Conservation (phyloP, 2,329 filamentous ascomycete species). For the Penicillium verrucosum region DNA sequence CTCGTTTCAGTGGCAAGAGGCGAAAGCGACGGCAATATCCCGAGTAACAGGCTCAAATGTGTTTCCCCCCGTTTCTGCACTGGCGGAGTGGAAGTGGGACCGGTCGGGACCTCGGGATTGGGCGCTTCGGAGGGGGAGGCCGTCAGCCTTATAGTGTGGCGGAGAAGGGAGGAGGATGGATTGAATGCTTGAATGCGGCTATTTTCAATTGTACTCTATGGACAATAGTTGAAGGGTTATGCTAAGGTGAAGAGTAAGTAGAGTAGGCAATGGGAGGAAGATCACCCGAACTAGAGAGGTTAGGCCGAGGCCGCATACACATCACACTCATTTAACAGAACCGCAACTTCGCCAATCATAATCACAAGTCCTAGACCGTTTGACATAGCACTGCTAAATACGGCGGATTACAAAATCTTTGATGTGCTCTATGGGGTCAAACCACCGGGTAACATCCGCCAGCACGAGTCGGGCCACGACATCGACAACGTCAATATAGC, state of each 20-base stretch:
- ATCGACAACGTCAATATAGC: too few species aligned
- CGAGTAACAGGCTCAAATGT: slow-evolving; percentile 5
- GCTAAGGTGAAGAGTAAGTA: background rate
- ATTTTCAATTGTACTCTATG: slow-evolving; percentile 1
- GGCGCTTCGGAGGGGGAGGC: slow-evolving; percentile 17
- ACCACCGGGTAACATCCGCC: too few species aligned
- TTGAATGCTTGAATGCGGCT: background rate
- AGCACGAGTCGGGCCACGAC: too few species aligned
- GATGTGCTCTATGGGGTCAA: too few species aligned
- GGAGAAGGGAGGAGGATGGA: background rate
- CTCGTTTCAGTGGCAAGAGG: background rate
- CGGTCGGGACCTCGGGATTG: slow-evolving; percentile 19
- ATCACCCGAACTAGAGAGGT: background rate
- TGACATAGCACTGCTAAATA: too few species aligned
- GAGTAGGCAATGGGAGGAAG: background rate
- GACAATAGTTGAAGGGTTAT: slow-evolving; percentile 18
- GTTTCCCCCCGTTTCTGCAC: slow-evolving; percentile 16
- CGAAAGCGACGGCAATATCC: slow-evolving; percentile 6
- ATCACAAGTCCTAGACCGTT: too few species aligned
- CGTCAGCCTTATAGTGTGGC: slow-evolving; percentile 18
- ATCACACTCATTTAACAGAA: too few species aligned
- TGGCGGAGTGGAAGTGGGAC: slow-evolving; percentile 16
- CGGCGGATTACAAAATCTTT: too few species aligned
- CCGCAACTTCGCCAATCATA: too few species aligned
- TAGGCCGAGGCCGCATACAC: background rate